A percentile compares a stretch with the other conserved stretches of the same genome.
Evolutionary conservation across 1,284 basidiomycete genomes (phyloP).

Genomic region (Austroboletus novae-zelandiae): DNA sequence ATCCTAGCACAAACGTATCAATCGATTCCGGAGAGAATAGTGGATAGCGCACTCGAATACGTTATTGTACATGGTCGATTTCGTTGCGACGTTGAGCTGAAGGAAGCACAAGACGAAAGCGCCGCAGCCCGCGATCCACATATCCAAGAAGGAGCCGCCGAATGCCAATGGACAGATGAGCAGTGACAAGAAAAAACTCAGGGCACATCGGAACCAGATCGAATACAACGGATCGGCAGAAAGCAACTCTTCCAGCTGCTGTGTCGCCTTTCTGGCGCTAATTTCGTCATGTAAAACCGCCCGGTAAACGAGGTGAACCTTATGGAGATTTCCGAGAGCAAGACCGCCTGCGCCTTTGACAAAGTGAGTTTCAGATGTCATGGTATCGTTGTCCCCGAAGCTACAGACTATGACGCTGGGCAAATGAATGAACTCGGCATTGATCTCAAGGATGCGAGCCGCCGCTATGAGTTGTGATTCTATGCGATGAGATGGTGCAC

Average conservation of each 20-base stretch:
- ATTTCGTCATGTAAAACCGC: slow-evolving; percentile 83
- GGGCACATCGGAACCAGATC: slow-evolving; percentile 52
- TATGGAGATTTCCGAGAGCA: slow-evolving; percentile 72
- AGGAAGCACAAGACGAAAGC: slow-evolving; percentile 66
- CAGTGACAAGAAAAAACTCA: slow-evolving; percentile 70
- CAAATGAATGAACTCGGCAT: slow-evolving; percentile 79
- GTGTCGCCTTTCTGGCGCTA: slow-evolving; percentile 68
- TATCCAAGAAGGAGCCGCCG: slow-evolving; percentile 81
- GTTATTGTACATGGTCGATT: slow-evolving; percentile 78
- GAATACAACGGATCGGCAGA: slow-evolving; percentile 59
- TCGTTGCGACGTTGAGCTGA: slow-evolving; percentile 69
- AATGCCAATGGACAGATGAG: slow-evolving; percentile 83
- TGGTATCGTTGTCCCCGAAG: slow-evolving; percentile 77
- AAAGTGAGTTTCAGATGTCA: slow-evolving; percentile 80
- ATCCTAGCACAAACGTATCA: slow-evolving; percentile 50
- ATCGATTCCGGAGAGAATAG: slow-evolving; percentile 3
- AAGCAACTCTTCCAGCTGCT: slow-evolving; percentile 47
- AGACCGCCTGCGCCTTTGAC: slow-evolving; percentile 74
- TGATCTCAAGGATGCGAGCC: slow-evolving; percentile 78
- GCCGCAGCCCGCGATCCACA: slow-evolving; percentile 71
- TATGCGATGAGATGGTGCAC: slow-evolving; percentile 71
- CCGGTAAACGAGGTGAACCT: slow-evolving; percentile 75
- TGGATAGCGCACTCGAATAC: slow-evolving; percentile 76
- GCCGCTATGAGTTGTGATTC: slow-evolving; percentile 71
- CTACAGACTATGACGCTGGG: slow-evolving; percentile 81